These are phyloP conservation scores for Annulohypoxylon moriforme DNA, from an alignment of 495 filamentous ascomycete genomes.

Conservation along the genomic window DNA sequence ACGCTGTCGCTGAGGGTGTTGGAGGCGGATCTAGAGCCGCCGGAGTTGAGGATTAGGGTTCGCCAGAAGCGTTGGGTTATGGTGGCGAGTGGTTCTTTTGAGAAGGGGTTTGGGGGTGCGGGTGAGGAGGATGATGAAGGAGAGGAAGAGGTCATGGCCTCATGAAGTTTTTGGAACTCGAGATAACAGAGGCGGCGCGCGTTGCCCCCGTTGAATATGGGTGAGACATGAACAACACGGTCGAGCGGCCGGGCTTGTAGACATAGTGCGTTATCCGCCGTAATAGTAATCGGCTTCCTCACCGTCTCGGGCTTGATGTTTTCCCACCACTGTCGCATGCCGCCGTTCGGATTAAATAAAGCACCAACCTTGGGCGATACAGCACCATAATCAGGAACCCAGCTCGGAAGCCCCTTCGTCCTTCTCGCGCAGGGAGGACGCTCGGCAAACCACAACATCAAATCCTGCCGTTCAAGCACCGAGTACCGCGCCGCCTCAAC, in stretches of 20 bases:
- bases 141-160: neutral
- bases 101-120: neutral
- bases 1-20: neutral
- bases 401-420: conserved; percentile 36
- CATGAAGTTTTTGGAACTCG: conserved; percentile 25
- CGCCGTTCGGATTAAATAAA: conserved; percentile 4
- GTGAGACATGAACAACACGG: conserved; percentile 38
- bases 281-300: conserved; percentile 23
- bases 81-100: conserved; percentile 7
- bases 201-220: conserved; percentile 38
- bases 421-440: conserved; percentile 30
- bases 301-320: conserved; percentile 4
- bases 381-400: conserved; percentile 44
- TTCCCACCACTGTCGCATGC: conserved; percentile 40
- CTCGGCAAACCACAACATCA: conserved; percentile 28
- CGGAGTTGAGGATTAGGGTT: conserved; percentile 33
- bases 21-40: neutral
- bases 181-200: conserved; percentile 22
- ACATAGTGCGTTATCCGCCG: conserved; percentile 9
- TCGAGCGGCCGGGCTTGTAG: conserved; percentile 40
- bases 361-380: neutral
- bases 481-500: conserved; percentile 29
- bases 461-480: conserved; percentile 36
- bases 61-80: conserved; percentile 40
- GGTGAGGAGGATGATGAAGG: neutral